Conservation (phyloP, 495 filamentous ascomycete species). For the Lophiotrema nucula region DNA sequence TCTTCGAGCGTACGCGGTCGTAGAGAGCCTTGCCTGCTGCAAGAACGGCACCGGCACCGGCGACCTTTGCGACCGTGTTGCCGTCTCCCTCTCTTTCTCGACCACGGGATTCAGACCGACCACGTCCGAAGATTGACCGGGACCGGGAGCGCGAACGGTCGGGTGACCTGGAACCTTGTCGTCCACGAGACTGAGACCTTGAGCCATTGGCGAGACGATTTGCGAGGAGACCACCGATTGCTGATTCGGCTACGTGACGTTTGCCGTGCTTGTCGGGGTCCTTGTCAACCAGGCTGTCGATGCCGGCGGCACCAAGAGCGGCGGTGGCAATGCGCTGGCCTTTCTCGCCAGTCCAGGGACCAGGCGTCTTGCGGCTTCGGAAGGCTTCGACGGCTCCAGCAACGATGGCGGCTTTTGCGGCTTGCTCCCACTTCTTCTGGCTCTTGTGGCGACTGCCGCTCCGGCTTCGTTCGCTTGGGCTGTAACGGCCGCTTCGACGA, state of each 20-base stretch:
- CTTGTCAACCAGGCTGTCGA: constrained; percentile 71
- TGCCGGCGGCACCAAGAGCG: constrained; percentile 77
- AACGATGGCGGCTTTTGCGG: constrained; percentile 78
- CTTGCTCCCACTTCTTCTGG: constrained; percentile 73
- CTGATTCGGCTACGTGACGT: constrained; percentile 68
- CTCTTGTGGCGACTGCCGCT: constrained; percentile 48
- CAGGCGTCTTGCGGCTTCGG: constrained; percentile 78
- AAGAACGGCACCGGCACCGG: constrained; percentile 76
- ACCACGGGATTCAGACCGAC: constrained; percentile 42
- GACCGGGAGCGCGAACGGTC: constrained; percentile 31
- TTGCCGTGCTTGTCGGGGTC: constrained; percentile 74
- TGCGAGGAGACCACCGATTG: constrained; percentile 80
- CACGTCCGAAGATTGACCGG: constrained; percentile 34
- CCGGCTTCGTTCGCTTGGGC: constrained; percentile 54
- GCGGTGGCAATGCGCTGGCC: constrained; percentile 85
- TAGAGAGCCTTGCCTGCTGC: constrained; percentile 77
- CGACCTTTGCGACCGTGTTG: constrained; percentile 57
- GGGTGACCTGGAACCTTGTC: constrained; percentile 28
- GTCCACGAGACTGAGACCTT: constrained; percentile 42
- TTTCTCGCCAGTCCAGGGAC: constrained; percentile 80
- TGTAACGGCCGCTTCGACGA: constrained; percentile 45
- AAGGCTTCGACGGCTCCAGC: constrained; percentile 88
- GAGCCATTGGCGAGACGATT: constrained; percentile 78
- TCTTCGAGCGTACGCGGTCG: constrained; percentile 64
- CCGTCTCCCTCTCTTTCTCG: constrained; percentile 41